These are phyloP conservation scores for Phaffia australis DNA, from an alignment of 768 basidiomycete genomes.

Conservation along the genomic window DNA sequence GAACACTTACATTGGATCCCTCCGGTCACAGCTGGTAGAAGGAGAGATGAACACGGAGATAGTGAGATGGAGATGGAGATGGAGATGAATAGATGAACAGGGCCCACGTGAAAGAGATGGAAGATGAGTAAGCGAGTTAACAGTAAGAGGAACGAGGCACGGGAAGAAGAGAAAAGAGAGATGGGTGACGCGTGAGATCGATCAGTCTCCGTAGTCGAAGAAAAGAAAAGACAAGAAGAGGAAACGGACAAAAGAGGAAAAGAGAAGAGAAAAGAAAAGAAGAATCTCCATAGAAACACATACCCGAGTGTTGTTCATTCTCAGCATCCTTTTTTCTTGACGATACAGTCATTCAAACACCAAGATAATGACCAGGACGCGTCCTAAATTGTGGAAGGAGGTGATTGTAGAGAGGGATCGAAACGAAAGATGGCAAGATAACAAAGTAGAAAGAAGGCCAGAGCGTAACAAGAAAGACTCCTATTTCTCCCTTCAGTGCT, in stretches of 20 bases:
- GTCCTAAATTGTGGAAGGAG: background rate
- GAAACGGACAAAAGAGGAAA: background rate
- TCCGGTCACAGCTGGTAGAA: background rate
- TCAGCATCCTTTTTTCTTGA: slow-evolving; percentile 7
- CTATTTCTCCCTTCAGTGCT: background rate
- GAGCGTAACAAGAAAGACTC: background rate
- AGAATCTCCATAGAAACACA: background rate
- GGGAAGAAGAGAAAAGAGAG: background rate
- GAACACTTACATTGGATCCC: background rate
- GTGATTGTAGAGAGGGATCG: background rate
- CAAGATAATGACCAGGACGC: no score
- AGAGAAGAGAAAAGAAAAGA: background rate
- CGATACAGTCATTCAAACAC: slow-evolving; percentile 11
- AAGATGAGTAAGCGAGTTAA: background rate
- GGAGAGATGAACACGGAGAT: background rate
- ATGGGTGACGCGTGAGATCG: no score
- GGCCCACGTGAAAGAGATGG: background rate
- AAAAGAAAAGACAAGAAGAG: background rate
- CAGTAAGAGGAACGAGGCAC: background rate
- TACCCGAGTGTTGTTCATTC: slow-evolving; percentile 2
- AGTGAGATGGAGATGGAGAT: background rate
- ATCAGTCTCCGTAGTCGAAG: no score
- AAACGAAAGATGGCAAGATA: background rate
- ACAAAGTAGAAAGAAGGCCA: background rate
- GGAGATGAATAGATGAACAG: background rate